phyloP scores from a whole-genome alignment of 1,284 basidiomycete genomes.

The Vanrija humicola region DNA sequence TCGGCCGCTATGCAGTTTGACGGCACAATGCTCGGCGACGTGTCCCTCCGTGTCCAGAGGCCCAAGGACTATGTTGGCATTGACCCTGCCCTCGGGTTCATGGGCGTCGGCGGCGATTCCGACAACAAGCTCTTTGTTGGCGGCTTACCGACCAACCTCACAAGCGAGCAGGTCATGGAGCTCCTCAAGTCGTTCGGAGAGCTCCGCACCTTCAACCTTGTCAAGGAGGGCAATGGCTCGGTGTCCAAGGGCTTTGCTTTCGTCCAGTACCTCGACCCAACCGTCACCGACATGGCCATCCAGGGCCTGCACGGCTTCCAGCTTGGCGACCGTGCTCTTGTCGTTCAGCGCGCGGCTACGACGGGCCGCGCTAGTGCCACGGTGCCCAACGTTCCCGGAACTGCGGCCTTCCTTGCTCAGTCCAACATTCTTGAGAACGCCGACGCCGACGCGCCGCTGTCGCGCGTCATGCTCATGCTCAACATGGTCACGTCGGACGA shows the following conservation, averaged over 20 bases:
- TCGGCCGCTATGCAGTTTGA: conserved; percentile 96
- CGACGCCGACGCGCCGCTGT: conserved; percentile 54
- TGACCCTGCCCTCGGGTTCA: conserved; percentile 67
- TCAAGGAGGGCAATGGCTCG: conserved; percentile 75
- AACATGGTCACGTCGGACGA: conserved; percentile 99
- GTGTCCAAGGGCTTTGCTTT: conserved; percentile 98
- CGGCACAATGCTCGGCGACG: conserved; percentile 89
- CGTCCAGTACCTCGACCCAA: conserved; percentile 91
- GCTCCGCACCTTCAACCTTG: conserved; percentile 93
- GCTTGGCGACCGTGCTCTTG: conserved; percentile 90
- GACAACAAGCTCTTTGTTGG: conserved; percentile 98
- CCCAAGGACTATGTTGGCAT: conserved; percentile 85
- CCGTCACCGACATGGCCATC: conserved; percentile 90
- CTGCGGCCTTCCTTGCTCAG: conserved; percentile 53
- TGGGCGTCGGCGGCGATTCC: conserved; percentile 94
- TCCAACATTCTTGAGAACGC: conserved; percentile 70
- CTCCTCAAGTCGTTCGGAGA: conserved; percentile 96
- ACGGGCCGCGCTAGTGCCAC: conserved; percentile 39
- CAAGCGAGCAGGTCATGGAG: conserved; percentile 97
- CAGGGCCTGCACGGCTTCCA: conserved; percentile 97
- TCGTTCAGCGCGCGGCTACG: conserved; percentile 80
- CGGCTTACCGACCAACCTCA: conserved; percentile 88
- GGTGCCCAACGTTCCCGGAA: conserved; percentile 33
- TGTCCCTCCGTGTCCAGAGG: conserved; percentile 87
- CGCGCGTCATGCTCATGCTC: conserved; percentile 87